phyloP scores from a whole-genome alignment of 108 stramenopile species.

The Pseudonitzschia delicatissima region DNA sequence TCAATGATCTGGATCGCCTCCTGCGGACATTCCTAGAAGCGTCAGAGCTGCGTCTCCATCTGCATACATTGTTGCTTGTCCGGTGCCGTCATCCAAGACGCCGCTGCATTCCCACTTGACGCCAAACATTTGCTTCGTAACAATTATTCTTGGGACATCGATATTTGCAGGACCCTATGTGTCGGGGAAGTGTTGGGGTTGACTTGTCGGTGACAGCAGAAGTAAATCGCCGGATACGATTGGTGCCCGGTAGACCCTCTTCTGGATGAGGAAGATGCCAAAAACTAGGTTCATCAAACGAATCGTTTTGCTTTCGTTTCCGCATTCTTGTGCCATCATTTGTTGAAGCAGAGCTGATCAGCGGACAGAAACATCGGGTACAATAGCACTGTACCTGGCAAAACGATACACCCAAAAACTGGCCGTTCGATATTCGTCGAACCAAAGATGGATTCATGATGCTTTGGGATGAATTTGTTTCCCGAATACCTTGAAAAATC shows the following conservation, averaged over 20 bases:
- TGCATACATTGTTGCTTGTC: conserved; percentile 79
- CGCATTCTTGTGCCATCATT: background rate
- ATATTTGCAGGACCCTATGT: background rate
- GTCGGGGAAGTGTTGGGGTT: background rate
- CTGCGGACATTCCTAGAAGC: conserved; percentile 41
- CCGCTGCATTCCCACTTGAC: conserved; percentile 87
- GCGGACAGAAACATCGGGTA: conserved; percentile 50
- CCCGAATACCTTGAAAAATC: conserved; percentile 47
- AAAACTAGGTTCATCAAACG: conserved; percentile 23
- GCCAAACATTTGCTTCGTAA: conserved; percentile 22
- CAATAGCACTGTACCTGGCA: conserved; percentile 70
- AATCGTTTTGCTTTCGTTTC: background rate
- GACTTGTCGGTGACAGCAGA: background rate
- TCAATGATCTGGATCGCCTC: conserved; percentile 47
- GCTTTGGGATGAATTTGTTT: conserved; percentile 8
- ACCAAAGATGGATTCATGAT: conserved; percentile 62
- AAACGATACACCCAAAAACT: conserved; percentile 56
- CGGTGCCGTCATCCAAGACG: conserved; percentile 79
- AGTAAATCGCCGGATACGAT: background rate
- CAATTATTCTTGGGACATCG: conserved; percentile 44
- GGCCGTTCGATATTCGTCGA: conserved; percentile 41
- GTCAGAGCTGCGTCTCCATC: conserved; percentile 75
- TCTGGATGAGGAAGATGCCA: conserved; percentile 42
- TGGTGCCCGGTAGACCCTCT: background rate
- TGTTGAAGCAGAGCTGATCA: conserved; percentile 12